Evolutionary conservation across 306 rosid genomes (phyloP), one percentile per base, ranked within the genome.

Genomic region (Biancaea sappan): DNA sequence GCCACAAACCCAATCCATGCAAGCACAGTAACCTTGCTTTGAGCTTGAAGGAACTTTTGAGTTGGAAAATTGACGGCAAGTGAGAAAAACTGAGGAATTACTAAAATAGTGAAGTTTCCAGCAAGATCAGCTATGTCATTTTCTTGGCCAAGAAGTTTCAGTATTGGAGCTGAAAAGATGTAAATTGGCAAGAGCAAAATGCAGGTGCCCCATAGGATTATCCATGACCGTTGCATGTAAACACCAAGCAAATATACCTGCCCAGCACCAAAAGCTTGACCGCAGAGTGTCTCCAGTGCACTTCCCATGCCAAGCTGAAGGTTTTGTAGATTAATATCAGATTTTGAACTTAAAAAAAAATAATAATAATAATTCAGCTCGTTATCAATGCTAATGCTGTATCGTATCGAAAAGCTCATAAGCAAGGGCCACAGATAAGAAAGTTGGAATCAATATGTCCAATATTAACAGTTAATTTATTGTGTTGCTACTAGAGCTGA

Each of bases 191-290:
- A 73, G 57, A 94, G 82, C 10, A 79, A 0, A 24, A 91, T 21
- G 65, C 94, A 76, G 61, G 87, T 77, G 51, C 41, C 58, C 4
- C 53, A 71, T 21, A 94, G 81, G 72, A 94, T 89, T 28, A 86
- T 67, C 94, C 94, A 91, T 4, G 98, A 94, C 8, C 98, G 87
- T 80, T 94, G 98, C 97, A 89, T 79, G 76, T 94, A 94, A 58
- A 94, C 72, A 11, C 98, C 98, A 41, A 94, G 98, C 90, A 89
- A 60, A 32, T 80, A 2, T 48, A 87, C 32, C 65, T 84, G 91
- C 43, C 98, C 98, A 32, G 98, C 98, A 13, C 98, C 97, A 71
- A 72, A 91, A 21, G 98, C 96, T 86, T 94, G 98, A 32, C 98
- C 97, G 38, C 98, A 94, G 0, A 94, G 84, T 18, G 97, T 94